Base-by-base conservation (phyloP, 495 filamentous ascomycete species). In the Pyrenopolyporus hunteri region DNA sequence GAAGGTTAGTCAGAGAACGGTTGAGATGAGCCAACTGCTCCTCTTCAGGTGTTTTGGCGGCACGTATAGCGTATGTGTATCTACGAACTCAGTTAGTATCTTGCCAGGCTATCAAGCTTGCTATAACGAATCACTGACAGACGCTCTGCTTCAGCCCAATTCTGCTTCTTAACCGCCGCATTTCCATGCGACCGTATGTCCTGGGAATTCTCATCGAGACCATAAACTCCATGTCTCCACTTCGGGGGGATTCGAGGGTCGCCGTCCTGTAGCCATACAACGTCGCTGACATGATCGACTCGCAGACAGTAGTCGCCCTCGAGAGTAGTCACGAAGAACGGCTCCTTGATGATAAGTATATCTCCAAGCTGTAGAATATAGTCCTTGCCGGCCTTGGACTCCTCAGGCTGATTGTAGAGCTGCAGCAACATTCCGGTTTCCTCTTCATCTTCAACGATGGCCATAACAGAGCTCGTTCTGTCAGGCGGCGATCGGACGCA, bases 201-300 rank as follows among this genome's bases (percentile, higher is more conserved):
- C 9, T 67, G 33, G 4, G 76, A 72, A 26, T 58, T 53, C 17
- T 67, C 59, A 9, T 67, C 48, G 6, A 47, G 63, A 45, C 55
- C 42, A 29, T 54, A 52, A 4, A 58, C 17, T 4, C 65, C 48
- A 46, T 63, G 45, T 62, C 67, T 69, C 78, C 78, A 80, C 8
- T 50, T 53, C 9, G 52, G 23, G 2, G 79, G 76, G 9, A 80
- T 67, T 4, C 54, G 61, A 16, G 56, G 32, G 45, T 80, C 73
- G 25, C 60, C 56, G 2, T 55, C 53, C 10, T 71, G 55, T 10
- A 81, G 29, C 47, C 72, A 64, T 3, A 67, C 57, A 20, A 83
- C 44, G 50, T 83, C 79, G 32, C 73, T 76, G 40, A 77, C 51
- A 73, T 86, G 82, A 48, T 85, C 83, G 8, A 84, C 79, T 7